Evolutionary conservation across 2,329 filamentous ascomycete species (phyloP).

Genomic region (Colletotrichum nymphaeae): DNA sequence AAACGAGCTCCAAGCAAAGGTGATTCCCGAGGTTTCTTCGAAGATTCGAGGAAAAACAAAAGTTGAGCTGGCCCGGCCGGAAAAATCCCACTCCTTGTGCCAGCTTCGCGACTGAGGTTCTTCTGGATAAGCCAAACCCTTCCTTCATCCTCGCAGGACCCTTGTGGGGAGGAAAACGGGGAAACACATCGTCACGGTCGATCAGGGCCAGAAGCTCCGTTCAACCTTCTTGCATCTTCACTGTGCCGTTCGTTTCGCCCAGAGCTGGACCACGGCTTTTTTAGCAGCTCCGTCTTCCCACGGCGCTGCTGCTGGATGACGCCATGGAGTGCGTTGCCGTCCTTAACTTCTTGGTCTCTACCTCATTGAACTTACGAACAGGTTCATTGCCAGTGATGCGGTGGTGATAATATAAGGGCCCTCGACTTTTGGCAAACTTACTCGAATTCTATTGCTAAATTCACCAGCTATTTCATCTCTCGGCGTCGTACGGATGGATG

Average conservation of each 20-base stretch:
- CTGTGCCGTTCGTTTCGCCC: neutral
- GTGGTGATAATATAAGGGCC: too few relatives aligned
- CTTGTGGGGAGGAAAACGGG: slow-evolving; percentile 22
- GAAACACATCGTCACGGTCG: slow-evolving; percentile 21
- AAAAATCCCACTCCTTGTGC: neutral
- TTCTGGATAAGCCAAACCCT: neutral
- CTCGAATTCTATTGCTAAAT: too few relatives aligned
- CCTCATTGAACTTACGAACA: neutral
- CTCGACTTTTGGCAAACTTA: too few relatives aligned
- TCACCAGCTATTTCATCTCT: neutral
- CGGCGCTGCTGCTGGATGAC: slow-evolving; percentile 20
- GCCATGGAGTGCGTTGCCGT: slow-evolving; percentile 17
- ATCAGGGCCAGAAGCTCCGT: slow-evolving; percentile 25
- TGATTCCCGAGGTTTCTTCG: neutral
- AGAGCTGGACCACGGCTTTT: slow-evolving; percentile 19
- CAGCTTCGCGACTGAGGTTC: neutral
- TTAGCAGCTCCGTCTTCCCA: slow-evolving; percentile 6
- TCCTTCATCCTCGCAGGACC: slow-evolving; percentile 5
- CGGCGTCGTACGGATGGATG: neutral
- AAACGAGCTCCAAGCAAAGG: neutral
- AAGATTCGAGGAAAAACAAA: too few relatives aligned
- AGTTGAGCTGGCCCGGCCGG: too few relatives aligned
- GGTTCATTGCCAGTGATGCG: neutral
- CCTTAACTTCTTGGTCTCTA: neutral
- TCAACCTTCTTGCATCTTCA: neutral